Evolutionary conservation across 2,329 filamentous ascomycete species (phyloP).

Genomic region (Pezicula rhizophila): DNA sequence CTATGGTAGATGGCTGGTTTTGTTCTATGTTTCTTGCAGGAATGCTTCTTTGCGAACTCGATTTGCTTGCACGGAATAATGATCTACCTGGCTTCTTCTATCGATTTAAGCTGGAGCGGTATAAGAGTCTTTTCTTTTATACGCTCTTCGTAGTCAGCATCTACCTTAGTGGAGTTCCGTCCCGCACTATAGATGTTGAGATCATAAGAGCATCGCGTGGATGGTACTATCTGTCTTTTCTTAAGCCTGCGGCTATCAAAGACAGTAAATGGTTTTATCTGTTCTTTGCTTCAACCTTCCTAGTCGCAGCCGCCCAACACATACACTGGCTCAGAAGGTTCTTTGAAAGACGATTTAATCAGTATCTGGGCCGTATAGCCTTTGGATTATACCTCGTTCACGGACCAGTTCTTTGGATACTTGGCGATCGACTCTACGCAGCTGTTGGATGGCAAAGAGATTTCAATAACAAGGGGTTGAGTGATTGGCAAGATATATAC

Average conservation of each 20-base stretch:
- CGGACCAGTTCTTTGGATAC: slow-evolving; percentile 51
- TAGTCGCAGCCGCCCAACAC: slow-evolving; percentile 49
- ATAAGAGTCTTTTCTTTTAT: slow-evolving; percentile 46
- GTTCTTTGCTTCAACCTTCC: slow-evolving; percentile 51
- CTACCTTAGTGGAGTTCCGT: slow-evolving; percentile 56
- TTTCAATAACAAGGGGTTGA: slow-evolving; percentile 43
- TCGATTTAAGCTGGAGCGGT: slow-evolving; percentile 32
- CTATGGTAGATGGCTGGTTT: slow-evolving; percentile 59
- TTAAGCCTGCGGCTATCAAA: slow-evolving; percentile 60
- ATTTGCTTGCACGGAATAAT: slow-evolving; percentile 43
- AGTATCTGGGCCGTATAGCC: slow-evolving; percentile 57
- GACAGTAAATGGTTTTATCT: slow-evolving; percentile 65
- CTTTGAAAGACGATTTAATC: slow-evolving; percentile 54
- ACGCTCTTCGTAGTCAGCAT: slow-evolving; percentile 45
- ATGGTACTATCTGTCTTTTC: slow-evolving; percentile 31
- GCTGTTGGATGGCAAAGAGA: slow-evolving; percentile 50
- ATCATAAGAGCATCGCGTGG: slow-evolving; percentile 49
- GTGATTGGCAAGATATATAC: slow-evolving; percentile 50
- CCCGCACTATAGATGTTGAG: slow-evolving; percentile 39
- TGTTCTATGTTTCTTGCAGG: slow-evolving; percentile 56
- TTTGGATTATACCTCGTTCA: slow-evolving; percentile 60
- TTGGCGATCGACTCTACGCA: slow-evolving; percentile 59
- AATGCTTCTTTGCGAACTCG: slow-evolving; percentile 57
- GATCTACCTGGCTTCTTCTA: slow-evolving; percentile 45
- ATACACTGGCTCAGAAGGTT: slow-evolving; percentile 51